Evolutionary conservation across 306 rosid genomes (phyloP).

Genomic region (Sindora glabra): DNA sequence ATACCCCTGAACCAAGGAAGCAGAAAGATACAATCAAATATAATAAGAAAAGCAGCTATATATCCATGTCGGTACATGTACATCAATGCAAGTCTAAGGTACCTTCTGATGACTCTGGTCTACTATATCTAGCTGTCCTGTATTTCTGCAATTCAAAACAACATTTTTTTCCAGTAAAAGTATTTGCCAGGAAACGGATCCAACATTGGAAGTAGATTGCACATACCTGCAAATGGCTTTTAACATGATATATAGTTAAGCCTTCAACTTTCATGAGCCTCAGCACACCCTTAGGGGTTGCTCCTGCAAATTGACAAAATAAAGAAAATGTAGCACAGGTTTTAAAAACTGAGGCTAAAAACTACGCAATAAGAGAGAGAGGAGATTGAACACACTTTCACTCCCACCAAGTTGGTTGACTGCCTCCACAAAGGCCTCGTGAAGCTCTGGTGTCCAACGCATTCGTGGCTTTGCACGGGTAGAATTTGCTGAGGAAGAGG

Average conservation of each 20-base stretch:
- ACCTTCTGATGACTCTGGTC: constrained; percentile 95
- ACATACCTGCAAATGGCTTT: constrained; percentile 94
- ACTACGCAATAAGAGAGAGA: constrained; percentile 8
- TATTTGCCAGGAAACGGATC: constrained; percentile 19
- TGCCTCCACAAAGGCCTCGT: constrained; percentile 97
- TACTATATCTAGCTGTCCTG: constrained; percentile 97
- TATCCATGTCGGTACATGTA: not conserved
- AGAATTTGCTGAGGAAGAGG: constrained; percentile 55
- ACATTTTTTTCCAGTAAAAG: constrained; percentile 19
- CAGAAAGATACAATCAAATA: not conserved
- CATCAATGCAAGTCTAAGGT: constrained; percentile 22
- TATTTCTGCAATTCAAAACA: constrained; percentile 74
- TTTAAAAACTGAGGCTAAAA: constrained; percentile 13
- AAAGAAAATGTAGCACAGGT: constrained; percentile 18
- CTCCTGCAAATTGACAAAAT: constrained; percentile 46
- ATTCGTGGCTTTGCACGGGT: constrained; percentile 72
- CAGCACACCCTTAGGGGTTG: constrained; percentile 97
- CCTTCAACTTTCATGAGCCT: constrained; percentile 94
- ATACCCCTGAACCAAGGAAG: not conserved
- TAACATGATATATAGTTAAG: constrained; percentile 95
- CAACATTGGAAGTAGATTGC: not conserved
- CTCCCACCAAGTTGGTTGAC: constrained; percentile 94
- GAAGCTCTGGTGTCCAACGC: constrained; percentile 99
- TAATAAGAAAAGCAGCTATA: not conserved
- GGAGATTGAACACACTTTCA: constrained; percentile 67